A percentile compares a stretch with the other conserved stretches of the same genome.
Conservation (phyloP, 345 rosid species). For the Salix udensis region DNA sequence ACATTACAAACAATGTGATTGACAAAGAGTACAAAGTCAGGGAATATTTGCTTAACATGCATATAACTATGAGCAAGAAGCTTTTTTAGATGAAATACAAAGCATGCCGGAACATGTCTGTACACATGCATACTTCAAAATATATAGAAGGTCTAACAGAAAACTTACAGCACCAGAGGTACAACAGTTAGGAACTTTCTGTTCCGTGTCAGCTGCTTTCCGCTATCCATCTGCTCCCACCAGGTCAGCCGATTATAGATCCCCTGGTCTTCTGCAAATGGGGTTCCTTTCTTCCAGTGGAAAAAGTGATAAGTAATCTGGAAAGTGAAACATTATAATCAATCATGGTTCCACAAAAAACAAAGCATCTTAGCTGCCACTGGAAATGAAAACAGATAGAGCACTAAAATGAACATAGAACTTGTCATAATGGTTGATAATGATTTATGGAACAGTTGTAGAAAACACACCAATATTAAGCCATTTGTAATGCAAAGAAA, state of each 20-base stretch:
- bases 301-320: constrained; percentile 94
- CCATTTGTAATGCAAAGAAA: neutral
- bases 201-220: constrained; percentile 93
- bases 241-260: constrained; percentile 89
- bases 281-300: constrained; percentile 99
- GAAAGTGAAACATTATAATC: constrained; percentile 16
- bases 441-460: neutral
- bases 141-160: neutral
- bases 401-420: neutral
- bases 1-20: neutral
- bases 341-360: constrained; percentile 4
- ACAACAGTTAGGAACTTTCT: constrained; percentile 89
- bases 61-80: neutral
- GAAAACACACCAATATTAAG: neutral
- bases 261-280: constrained; percentile 97
- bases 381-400: neutral
- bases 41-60: neutral
- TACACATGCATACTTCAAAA: neutral
- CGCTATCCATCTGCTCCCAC: constrained; percentile 98
- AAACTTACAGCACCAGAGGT: constrained; percentile 86
- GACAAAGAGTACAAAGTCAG: neutral
- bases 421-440: neutral
- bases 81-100: neutral
- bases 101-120: neutral
- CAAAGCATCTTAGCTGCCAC: constrained; percentile 3